phyloP scores from a whole-genome alignment of 1,284 basidiomycete species.

The Cryptococcus sp. region DNA sequence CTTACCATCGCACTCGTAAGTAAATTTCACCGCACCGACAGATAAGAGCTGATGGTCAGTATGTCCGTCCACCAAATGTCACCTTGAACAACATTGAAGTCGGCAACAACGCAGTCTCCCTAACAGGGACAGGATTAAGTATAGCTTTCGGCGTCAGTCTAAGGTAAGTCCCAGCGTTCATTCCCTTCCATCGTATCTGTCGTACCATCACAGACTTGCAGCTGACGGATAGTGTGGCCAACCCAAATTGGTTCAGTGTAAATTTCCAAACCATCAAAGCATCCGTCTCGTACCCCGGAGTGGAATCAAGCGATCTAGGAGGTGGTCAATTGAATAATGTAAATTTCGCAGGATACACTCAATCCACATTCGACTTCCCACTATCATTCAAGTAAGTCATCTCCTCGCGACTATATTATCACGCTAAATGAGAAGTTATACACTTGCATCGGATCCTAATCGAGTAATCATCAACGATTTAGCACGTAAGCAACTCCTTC shows the following conservation, averaged over 20 bases:
- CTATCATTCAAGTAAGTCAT: slow-evolving; percentile 58
- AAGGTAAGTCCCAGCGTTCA: slow-evolving; percentile 51
- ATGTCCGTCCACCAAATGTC: slow-evolving; percentile 71
- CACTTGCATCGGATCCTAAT: slow-evolving; percentile 58
- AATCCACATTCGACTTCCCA: slow-evolving; percentile 76
- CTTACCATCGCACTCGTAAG: slow-evolving; percentile 67
- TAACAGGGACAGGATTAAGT: slow-evolving; percentile 51
- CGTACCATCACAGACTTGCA: background rate
- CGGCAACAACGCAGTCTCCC: slow-evolving; percentile 38
- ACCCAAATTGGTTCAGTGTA: slow-evolving; percentile 81
- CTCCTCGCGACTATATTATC: background rate
- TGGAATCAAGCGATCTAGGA: slow-evolving; percentile 61
- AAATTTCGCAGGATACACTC: slow-evolving; percentile 60
- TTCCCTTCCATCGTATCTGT: background rate
- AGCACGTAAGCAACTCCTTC: slow-evolving; percentile 22
- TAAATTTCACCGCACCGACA: slow-evolving; percentile 4
- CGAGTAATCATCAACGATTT: slow-evolving; percentile 59
- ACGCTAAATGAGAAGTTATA: slow-evolving; percentile 52
- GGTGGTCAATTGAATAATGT: slow-evolving; percentile 61
- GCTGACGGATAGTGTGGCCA: slow-evolving; percentile 59
- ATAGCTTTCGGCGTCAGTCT: slow-evolving; percentile 67
- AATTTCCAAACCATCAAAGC: slow-evolving; percentile 66
- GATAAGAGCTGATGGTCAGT: slow-evolving; percentile 51
- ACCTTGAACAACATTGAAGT: slow-evolving; percentile 57
- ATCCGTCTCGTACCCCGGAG: slow-evolving; percentile 67